phyloP scores from a whole-genome alignment of 441 rosid species.

The Rhodomyrtus psidioides region DNA sequence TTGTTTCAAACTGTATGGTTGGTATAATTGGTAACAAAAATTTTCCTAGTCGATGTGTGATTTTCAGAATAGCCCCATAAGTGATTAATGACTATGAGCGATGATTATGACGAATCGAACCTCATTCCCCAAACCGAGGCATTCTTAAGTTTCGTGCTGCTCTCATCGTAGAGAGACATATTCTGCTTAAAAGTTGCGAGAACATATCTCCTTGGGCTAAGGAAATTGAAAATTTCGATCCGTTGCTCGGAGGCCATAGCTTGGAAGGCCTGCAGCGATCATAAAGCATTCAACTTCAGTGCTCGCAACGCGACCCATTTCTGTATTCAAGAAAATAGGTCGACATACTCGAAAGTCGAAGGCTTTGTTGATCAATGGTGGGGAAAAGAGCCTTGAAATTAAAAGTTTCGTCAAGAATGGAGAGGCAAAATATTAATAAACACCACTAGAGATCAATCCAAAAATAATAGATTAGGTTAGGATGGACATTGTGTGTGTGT shows the following conservation, averaged over 20 bases:
- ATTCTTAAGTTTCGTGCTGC: constrained; percentile 24
- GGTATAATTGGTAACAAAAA: too few relatives aligned
- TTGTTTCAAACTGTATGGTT: too few relatives aligned
- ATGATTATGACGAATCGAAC: constrained; percentile 34
- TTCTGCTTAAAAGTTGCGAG: constrained; percentile 44
- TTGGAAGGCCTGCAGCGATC: constrained; percentile 34
- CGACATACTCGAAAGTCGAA: constrained; percentile 1
- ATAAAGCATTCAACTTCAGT: constrained; percentile 4
- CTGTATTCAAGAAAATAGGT: background rate
- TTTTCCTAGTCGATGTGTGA: too few relatives aligned
- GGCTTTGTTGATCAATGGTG: constrained; percentile 29
- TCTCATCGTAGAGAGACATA: constrained; percentile 43
- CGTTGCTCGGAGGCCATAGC: constrained; percentile 50
- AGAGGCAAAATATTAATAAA: too few relatives aligned
- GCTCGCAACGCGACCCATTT: background rate
- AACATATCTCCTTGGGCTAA: constrained; percentile 31
- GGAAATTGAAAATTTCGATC: constrained; percentile 24
- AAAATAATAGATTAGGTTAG: too few relatives aligned
- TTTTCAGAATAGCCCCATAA: too few relatives aligned
- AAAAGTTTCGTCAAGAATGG: too few relatives aligned
- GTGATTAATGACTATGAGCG: too few relatives aligned
- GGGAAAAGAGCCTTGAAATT: too few relatives aligned
- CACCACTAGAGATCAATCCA: too few relatives aligned
- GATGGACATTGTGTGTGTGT: too few relatives aligned
- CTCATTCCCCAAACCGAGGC: constrained; percentile 37